Percentiles rank a stretch among this genome's conserved stretches.
Evolutionary conservation across 2,329 filamentous ascomycete genomes (phyloP).

Genomic region (Tolypocladium inflatum): DNA sequence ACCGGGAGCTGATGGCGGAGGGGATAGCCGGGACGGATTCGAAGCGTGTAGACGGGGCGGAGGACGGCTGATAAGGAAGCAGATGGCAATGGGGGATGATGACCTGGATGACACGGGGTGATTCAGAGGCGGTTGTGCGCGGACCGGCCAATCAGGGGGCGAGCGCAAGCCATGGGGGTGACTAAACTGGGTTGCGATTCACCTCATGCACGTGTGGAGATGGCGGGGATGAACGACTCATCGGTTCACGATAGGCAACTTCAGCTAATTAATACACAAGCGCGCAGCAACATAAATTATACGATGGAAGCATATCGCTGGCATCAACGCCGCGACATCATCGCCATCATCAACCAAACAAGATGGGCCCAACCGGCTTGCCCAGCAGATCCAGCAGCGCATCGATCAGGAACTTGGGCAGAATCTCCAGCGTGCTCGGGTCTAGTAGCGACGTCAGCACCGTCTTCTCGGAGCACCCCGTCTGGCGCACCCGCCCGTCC

Average conservation of each 20-base stretch:
- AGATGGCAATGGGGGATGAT: background rate
- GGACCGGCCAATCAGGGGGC: conserved; percentile 16
- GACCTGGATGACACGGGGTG: conserved; percentile 8
- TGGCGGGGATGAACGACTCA: background rate
- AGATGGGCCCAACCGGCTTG: conserved; percentile 5
- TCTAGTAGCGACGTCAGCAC: conserved; percentile 8
- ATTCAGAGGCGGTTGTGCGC: conserved; percentile 9
- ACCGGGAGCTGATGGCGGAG: background rate
- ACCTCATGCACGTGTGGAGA: background rate
- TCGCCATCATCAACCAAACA: background rate
- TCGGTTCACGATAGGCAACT: too few species aligned
- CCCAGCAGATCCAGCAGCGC: conserved; percentile 6
- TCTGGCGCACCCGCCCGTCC: background rate
- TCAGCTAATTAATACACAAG: too few species aligned
- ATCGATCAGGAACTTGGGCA: conserved; percentile 8
- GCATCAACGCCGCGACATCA: background rate
- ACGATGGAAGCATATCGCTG: background rate
- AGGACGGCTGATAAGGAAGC: background rate
- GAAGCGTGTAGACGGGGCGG: background rate
- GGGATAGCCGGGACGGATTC: background rate
- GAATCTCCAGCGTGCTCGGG: conserved; percentile 1
- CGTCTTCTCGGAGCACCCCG: conserved; percentile 2
- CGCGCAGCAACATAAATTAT: background rate
- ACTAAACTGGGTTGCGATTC: background rate
- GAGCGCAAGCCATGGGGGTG: conserved; percentile 21